Evolutionary conservation across 2,329 filamentous ascomycete species (phyloP), one percentile per base, ranked within the genome.

Genomic region (Trichoderma sp.): DNA sequence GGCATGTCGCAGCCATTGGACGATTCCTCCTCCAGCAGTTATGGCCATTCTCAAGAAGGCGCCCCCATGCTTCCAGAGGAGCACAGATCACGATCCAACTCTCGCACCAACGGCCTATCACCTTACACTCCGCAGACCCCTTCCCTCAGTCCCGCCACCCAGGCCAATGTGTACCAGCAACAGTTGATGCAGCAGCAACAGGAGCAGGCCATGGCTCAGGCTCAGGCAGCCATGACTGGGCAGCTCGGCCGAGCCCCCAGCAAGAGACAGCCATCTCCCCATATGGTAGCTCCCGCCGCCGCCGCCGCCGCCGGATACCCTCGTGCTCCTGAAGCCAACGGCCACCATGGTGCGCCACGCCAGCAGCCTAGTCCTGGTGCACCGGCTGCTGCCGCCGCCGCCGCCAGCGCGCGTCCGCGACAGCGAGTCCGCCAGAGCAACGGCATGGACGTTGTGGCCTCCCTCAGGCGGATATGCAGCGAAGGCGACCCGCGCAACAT

Each of bases 391-490:
- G 75, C 77, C 19, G 82, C 89, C 71, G 79, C 76, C 29, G 75
- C 77, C 19, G 82, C 89, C 71, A 80, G 80, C 50, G 84, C 90
- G 17, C 85, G 94, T 63, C 91, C 92, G 22, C 88, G 94, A 70
- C 92, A 94, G 73, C 87, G 93, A 65, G 84, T 89, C 48, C 89
- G 93, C 56, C 92, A 94, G 76, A 96, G 91, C 77, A 92, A 88
- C 72, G 89, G 87, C 54, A 85, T 92, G 67, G 94, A 99, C 75
- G 92, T 99, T 66, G 86, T 96, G 45, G 87, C 89, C 22, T 89
- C 92, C 19, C 84, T 99, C 64, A 92, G 93, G 78, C 88, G 92
- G 35, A 98, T 99, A 71, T 98, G 95, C 78, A 94, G 90, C 25
- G 89, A 93, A 64, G 92, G 92, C 57, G 94, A 99, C 76, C 95